Evolutionary conservation across 2,329 filamentous ascomycete species (phyloP).

Genomic region (Trichoderma cornu-damae): DNA sequence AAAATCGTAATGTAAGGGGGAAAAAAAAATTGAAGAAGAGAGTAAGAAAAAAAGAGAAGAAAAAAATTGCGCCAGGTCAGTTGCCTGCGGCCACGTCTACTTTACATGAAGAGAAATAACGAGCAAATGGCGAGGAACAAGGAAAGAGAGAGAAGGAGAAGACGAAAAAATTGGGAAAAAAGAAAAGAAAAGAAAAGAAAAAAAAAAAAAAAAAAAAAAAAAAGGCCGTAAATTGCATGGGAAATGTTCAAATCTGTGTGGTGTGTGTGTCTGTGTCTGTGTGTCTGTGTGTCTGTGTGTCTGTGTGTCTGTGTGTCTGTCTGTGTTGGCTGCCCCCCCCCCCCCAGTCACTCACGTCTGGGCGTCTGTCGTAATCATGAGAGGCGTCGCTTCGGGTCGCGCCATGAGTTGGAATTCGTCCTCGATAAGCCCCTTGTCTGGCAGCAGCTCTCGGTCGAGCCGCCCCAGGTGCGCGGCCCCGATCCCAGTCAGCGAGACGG

Average conservation of each 20-base stretch:
- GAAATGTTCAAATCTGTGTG: not conserved
- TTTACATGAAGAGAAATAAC: not conserved
- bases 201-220: not conserved
- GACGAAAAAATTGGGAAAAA: not conserved
- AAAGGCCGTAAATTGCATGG: not conserved
- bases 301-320: conserved; percentile 13
- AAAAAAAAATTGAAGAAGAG: too few relatives aligned
- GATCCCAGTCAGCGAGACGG: conserved; percentile 25
- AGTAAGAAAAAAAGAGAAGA: too few relatives aligned
- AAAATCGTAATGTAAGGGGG: conserved; percentile 16
- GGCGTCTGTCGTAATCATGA: conserved; percentile 23
- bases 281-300: not conserved
- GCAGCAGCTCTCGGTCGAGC: conserved; percentile 21
- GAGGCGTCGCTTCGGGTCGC: conserved; percentile 20
- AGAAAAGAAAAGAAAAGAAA: not conserved
- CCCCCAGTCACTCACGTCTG: conserved; percentile 17
- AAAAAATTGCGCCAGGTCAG: conserved; percentile 15
- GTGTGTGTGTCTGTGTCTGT: not conserved
- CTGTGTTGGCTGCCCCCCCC: not conserved
- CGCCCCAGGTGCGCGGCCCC: conserved; percentile 24
- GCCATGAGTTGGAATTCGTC: conserved; percentile 21
- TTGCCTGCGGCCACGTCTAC: conserved; percentile 17
- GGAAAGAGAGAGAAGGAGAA: not conserved
- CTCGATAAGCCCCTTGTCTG: conserved; percentile 19
- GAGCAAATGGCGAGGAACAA: not conserved